Conservation (phyloP, 1,284 basidiomycete species). For the Veloboletus limbatus region DNA sequence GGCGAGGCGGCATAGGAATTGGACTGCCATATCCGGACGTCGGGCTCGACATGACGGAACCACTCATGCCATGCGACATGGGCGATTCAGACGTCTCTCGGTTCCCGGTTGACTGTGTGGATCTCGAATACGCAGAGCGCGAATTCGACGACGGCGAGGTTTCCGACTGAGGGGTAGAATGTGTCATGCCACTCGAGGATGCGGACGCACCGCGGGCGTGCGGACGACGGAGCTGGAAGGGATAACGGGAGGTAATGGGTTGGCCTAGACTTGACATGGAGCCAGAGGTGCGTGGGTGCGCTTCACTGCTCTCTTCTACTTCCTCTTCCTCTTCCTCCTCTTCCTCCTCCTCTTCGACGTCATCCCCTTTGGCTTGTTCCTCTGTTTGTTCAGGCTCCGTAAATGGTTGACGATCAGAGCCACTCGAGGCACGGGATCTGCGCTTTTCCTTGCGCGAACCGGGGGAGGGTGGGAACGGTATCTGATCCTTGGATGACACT, state of each 20-base stretch:
- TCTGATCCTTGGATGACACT: constrained; percentile 53
- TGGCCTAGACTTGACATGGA: constrained; percentile 79
- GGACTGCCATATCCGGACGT: constrained; percentile 40
- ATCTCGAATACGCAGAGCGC: constrained; percentile 42
- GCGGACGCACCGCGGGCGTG: constrained; percentile 42
- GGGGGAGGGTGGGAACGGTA: constrained; percentile 71
- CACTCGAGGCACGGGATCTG: constrained; percentile 24
- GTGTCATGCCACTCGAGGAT: constrained; percentile 37
- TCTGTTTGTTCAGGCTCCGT: constrained; percentile 22
- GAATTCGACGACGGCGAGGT: constrained; percentile 40
- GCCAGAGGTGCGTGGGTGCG: constrained; percentile 59
- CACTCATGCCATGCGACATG: constrained; percentile 33
- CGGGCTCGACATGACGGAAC: constrained; percentile 34
- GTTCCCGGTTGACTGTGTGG: constrained; percentile 58
- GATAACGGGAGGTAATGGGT: constrained; percentile 67
- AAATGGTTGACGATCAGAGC: constrained; percentile 18
- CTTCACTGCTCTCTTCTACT: constrained; percentile 41
- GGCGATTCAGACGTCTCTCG: constrained; percentile 50
- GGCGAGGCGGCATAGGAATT: constrained; percentile 72
- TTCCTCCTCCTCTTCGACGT: constrained; percentile 36
- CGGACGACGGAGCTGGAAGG: constrained; percentile 63
- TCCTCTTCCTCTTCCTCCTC: constrained; percentile 37
- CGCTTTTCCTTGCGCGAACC: constrained; percentile 38
- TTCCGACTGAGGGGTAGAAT: constrained; percentile 36
- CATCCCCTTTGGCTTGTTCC: constrained; percentile 41